These are phyloP conservation scores for Aspergillus brunneoviolaceus DNA, from an alignment of 2,329 filamentous ascomycete species.

Conservation along the genomic window DNA sequence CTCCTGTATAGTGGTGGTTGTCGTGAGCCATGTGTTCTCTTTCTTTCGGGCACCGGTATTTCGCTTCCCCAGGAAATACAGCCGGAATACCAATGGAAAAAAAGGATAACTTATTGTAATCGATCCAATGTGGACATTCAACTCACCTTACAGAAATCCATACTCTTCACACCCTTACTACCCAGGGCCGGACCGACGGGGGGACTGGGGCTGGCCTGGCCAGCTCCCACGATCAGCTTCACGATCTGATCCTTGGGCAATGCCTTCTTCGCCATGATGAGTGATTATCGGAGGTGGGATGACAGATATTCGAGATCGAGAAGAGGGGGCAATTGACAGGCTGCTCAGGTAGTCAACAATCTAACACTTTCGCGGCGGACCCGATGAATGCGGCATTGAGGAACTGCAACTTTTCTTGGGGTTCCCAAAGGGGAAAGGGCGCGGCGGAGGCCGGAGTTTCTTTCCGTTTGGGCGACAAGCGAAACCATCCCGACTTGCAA, in stretches of 20 bases:
- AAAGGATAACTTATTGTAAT: too few species aligned
- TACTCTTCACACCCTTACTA: slow-evolving; percentile 97
- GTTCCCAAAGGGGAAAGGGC: slow-evolving; percentile 12
- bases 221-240: slow-evolving; percentile 95
- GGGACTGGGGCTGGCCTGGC: slow-evolving; percentile 90
- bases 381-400: not conserved
- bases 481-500: slow-evolving; percentile 10
- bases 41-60: not conserved
- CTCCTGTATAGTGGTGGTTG: slow-evolving; percentile 62
- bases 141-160: slow-evolving; percentile 97
- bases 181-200: slow-evolving; percentile 95
- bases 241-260: slow-evolving; percentile 71
- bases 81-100: too few species aligned
- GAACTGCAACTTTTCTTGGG: slow-evolving; percentile 14
- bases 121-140: not conserved
- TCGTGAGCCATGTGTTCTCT: slow-evolving; percentile 6
- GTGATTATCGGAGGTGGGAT: not conserved
- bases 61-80: too few species aligned
- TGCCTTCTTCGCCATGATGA: slow-evolving; percentile 53
- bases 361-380: too few species aligned
- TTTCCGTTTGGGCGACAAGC: slow-evolving; percentile 12
- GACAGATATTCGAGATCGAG: not conserved
- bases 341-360: not conserved
- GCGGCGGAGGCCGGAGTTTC: slow-evolving; percentile 19
- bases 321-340: not conserved